Evolutionary conservation across 176 grass and related monocot genomes (phyloP).

Genomic region (Phoenix dactylifera): DNA sequence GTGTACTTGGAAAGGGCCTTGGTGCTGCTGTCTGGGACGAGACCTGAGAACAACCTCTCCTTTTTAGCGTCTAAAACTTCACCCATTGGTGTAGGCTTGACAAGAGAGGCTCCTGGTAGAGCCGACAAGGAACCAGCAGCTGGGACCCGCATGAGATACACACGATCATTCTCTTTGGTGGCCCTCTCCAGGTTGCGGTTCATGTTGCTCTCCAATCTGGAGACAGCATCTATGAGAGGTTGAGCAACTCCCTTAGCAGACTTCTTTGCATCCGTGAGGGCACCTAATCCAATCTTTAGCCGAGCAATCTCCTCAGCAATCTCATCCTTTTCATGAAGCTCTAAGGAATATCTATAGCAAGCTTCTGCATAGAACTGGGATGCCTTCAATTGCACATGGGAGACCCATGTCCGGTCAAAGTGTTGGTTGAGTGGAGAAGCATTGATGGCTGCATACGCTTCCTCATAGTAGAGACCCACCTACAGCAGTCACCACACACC

Average conservation of each 20-base stretch:
- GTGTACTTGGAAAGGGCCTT: conserved; percentile 97
- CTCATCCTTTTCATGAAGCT: conserved; percentile 92
- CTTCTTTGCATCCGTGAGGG: conserved; percentile 90
- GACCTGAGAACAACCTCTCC: conserved; percentile 74
- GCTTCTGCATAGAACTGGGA: conserved; percentile 93
- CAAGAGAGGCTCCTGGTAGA: conserved; percentile 71
- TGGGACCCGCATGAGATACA: conserved; percentile 95
- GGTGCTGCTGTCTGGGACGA: conserved; percentile 96
- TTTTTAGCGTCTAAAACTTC: conserved; percentile 94
- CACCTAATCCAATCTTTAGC: conserved; percentile 72
- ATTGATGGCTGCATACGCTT: conserved; percentile 71
- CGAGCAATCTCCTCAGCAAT: conserved; percentile 93
- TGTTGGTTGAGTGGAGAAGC: conserved; percentile 65
- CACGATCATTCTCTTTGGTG: conserved; percentile 86
- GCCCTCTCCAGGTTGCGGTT: conserved; percentile 87
- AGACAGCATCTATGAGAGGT: conserved; percentile 66
- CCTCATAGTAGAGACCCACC: conserved; percentile 94
- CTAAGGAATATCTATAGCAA: conserved; percentile 79
- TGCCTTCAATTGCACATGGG: conserved; percentile 91
- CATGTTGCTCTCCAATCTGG: conserved; percentile 74
- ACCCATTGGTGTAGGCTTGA: conserved; percentile 57
- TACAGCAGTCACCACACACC: conserved; percentile 20
- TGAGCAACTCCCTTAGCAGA: conserved; percentile 65
- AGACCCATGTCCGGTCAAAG: conserved; percentile 92
- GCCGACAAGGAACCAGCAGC: conserved; percentile 58